Percentiles rank a stretch among this genome's conserved stretches.
These are phyloP conservation scores for Wallemia ichthyophaga DNA, from an alignment of 1,284 basidiomycete genomes.

Conservation along the genomic window DNA sequence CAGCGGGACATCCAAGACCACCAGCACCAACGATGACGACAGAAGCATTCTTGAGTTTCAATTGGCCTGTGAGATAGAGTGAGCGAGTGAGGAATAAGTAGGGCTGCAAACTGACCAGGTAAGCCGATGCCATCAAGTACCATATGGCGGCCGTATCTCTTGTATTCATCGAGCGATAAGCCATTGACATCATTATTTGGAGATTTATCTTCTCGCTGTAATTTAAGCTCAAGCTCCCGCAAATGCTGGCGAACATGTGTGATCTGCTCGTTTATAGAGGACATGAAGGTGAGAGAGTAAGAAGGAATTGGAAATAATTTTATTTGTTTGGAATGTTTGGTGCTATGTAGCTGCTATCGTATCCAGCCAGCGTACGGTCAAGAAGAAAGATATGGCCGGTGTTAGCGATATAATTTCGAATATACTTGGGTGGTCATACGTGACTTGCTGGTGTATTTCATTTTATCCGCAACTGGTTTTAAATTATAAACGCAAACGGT, in stretches of 20 bases:
- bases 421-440: neutral
- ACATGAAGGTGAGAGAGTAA: neutral
- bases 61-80: constrained; percentile 31
- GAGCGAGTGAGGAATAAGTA: constrained; percentile 2
- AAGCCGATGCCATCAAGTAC: constrained; percentile 71
- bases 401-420: neutral
- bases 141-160: constrained; percentile 88
- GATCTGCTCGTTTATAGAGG: neutral
- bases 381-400: too few species aligned
- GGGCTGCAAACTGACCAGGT: constrained; percentile 27
- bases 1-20: constrained; percentile 76
- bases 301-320: too few species aligned
- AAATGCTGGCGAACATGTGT: neutral
- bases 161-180: constrained; percentile 34
- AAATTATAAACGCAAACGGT: neutral
- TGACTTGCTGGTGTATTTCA: neutral
- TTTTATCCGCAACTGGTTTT: neutral
- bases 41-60: constrained; percentile 39
- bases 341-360: too few species aligned
- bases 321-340: too few species aligned
- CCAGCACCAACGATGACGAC: constrained; percentile 81
- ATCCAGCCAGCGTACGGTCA: too few species aligned
- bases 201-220: neutral
- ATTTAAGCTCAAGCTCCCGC: neutral
- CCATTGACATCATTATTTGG: neutral